Evolutionary conservation across 2,329 filamentous ascomycete species (phyloP).

Genomic region (Blastomyces parvus): DNA sequence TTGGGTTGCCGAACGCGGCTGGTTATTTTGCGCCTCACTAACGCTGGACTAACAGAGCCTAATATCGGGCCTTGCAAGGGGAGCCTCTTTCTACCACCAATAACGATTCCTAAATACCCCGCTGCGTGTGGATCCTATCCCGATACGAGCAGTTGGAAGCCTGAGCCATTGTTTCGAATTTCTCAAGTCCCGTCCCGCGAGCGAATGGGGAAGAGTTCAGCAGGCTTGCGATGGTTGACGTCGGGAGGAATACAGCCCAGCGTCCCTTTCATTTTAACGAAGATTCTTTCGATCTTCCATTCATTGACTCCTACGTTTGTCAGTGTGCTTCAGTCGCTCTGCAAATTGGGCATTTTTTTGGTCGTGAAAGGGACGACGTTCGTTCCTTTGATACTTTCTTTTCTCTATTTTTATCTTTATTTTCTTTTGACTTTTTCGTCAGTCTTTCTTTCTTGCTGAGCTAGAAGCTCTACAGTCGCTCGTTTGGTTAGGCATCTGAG

Average conservation of each 20-base stretch:
- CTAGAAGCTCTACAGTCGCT: slow-evolving; percentile 13
- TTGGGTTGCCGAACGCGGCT: neutral
- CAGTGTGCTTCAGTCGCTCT: neutral
- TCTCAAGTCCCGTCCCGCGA: neutral
- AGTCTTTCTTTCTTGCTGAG: slow-evolving; percentile 14
- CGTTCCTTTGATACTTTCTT: slow-evolving; percentile 11
- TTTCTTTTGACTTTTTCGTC: slow-evolving; percentile 16
- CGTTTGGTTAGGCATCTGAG: neutral
- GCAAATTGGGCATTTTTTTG: neutral
- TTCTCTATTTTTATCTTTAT: slow-evolving; percentile 14
- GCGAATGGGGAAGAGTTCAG: neutral
- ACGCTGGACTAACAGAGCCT: neutral
- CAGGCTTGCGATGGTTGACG: neutral
- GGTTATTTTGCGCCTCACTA: neutral
- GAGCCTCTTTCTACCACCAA: neutral
- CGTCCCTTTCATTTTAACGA: neutral
- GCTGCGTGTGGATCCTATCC: neutral
- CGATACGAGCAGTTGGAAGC: neutral
- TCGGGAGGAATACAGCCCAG: neutral
- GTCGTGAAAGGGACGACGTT: slow-evolving; percentile 1
- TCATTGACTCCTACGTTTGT: neutral
- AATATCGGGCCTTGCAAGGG: neutral
- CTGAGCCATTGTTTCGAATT: slow-evolving; percentile 5
- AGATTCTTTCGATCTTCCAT: neutral
- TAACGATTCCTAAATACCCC: neutral